Conservation (phyloP, 2,329 filamentous ascomycete species). For the Trichoderma cornu-damae region DNA sequence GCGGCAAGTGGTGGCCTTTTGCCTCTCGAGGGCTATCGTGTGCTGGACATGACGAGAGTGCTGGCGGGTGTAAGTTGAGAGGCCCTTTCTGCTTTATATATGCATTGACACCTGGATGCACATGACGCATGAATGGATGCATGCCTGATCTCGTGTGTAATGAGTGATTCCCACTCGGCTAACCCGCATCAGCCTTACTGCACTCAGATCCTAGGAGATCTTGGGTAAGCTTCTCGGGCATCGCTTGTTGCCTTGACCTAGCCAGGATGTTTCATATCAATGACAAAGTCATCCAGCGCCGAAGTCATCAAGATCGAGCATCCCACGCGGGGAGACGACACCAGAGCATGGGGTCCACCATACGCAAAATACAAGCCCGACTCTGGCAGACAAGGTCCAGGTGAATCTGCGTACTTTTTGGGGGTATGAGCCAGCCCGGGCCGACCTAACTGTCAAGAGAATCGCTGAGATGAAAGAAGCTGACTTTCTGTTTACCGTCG, state of each 20-base stretch:
- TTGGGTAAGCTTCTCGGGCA: conserved; percentile 59
- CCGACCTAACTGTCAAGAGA: too few species aligned
- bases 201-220: conserved; percentile 91
- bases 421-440: conserved; percentile 52
- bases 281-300: conserved; percentile 51
- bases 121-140: neutral
- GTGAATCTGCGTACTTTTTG: conserved; percentile 93
- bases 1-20: conserved; percentile 32
- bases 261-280: neutral
- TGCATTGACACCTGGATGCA: neutral
- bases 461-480: neutral
- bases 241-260: neutral
- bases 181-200: conserved; percentile 71
- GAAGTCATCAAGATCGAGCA: conserved; percentile 98
- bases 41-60: conserved; percentile 95
- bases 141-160: too few species aligned
- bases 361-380: conserved; percentile 72
- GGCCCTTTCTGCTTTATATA: neutral
- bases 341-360: conserved; percentile 91
- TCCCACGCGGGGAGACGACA: conserved; percentile 85
- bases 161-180: neutral
- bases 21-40: conserved; percentile 78
- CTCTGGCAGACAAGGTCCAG: conserved; percentile 59
- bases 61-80: conserved; percentile 71
- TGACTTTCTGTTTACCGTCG: neutral